These are phyloP conservation scores for Punctularia strigosozonata DNA, from an alignment of 768 basidiomycete genomes.

Conservation along the genomic window DNA sequence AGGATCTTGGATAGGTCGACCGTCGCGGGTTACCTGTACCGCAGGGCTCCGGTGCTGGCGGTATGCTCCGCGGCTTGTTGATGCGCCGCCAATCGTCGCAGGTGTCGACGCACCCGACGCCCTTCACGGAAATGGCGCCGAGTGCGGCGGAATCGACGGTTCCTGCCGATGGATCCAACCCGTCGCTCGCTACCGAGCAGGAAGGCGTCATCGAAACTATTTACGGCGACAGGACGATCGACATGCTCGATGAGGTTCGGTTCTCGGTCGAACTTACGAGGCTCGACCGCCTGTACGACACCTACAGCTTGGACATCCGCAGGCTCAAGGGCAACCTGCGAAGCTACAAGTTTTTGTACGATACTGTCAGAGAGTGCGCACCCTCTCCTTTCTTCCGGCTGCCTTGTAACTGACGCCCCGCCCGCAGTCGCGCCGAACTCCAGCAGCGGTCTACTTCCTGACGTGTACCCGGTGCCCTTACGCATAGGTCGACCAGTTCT, in stretches of 20 bases:
- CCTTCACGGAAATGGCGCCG: too few relatives aligned
- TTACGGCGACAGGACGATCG: slow-evolving; percentile 73
- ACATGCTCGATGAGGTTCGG: slow-evolving; percentile 90
- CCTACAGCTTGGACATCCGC: slow-evolving; percentile 87
- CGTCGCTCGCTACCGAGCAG: slow-evolving; percentile 7
- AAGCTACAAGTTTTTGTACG: slow-evolving; percentile 89
- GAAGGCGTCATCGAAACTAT: slow-evolving; percentile 33
- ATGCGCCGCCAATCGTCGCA: slow-evolving; percentile 90
- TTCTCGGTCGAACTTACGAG: slow-evolving; percentile 93
- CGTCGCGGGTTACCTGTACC: slow-evolving; percentile 82
- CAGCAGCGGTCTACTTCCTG: slow-evolving; percentile 14
- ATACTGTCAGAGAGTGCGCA: slow-evolving; percentile 75
- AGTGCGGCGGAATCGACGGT: slow-evolving; percentile 12
- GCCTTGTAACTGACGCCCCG: slow-evolving; percentile 5
- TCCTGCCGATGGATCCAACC: slow-evolving; percentile 13
- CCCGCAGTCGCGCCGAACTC: slow-evolving; percentile 23
- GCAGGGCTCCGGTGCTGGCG: slow-evolving; percentile 56
- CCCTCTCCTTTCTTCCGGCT: slow-evolving; percentile 6
- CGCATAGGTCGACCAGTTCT: too few relatives aligned
- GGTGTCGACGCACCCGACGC: slow-evolving; percentile 20
- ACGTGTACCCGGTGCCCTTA: neutral
- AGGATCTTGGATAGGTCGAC: slow-evolving; percentile 50
- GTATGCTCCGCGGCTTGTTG: slow-evolving; percentile 78
- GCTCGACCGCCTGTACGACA: slow-evolving; percentile 80
- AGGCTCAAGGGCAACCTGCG: slow-evolving; percentile 85